Evolutionary conservation across 768 basidiomycete genomes (phyloP).

Genomic region (Terana coerulea): DNA sequence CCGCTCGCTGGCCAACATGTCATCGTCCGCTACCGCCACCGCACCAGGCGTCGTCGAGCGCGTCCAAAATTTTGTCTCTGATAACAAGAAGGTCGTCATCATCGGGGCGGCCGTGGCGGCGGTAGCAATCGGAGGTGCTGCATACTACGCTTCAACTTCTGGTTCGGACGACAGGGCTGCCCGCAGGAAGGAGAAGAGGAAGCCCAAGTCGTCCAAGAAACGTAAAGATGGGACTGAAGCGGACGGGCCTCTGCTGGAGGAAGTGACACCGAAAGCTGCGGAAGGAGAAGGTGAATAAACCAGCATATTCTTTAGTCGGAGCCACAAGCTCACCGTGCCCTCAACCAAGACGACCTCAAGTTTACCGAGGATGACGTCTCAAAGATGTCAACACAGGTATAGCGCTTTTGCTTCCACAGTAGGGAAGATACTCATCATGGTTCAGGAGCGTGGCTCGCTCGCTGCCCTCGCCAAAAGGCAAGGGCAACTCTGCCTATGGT

Average conservation of each 20-base stretch:
- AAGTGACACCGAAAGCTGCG: conserved; percentile 44
- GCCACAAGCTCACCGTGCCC: conserved; percentile 9
- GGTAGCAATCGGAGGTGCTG: conserved; percentile 68
- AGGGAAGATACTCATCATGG: not conserved
- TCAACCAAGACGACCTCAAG: conserved; percentile 37
- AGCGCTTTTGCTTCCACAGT: not conserved
- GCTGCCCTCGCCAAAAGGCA: conserved; percentile 64
- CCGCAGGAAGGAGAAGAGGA: conserved; percentile 48
- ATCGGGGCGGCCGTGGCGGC: conserved; percentile 70
- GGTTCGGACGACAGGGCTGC: conserved; percentile 40
- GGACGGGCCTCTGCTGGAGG: conserved; percentile 81
- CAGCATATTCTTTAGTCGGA: not conserved
- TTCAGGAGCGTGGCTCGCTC: conserved; percentile 61
- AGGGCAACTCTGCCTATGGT: conserved; percentile 71
- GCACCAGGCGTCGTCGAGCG: conserved; percentile 50
- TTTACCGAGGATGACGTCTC: conserved; percentile 54
- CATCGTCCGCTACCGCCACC: conserved; percentile 18
- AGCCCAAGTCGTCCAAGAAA: conserved; percentile 48
- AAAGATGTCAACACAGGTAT: conserved; percentile 57
- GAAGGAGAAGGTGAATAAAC: conserved; percentile 28
- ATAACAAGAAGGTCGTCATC: conserved; percentile 74
- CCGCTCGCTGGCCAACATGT: conserved; percentile 25
- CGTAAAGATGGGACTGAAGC: conserved; percentile 51
- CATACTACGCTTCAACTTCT: conserved; percentile 69
- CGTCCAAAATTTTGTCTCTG: conserved; percentile 63